Evolutionary conservation across 768 basidiomycete species (phyloP).

Genomic region (Pleurotus giganteus): DNA sequence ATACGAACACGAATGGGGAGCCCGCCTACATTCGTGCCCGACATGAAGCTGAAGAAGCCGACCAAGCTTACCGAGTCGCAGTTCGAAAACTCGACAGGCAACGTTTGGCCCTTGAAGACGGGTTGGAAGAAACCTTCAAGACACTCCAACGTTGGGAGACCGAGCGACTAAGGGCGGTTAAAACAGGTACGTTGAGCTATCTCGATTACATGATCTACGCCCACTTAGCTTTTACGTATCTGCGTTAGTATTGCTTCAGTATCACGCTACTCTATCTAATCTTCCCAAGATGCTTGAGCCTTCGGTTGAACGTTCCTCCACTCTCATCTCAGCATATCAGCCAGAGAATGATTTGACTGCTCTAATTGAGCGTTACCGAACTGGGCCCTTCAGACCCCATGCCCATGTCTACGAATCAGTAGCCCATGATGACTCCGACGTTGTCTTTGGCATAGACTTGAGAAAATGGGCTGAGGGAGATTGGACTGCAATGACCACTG

Average conservation of each 20-base stretch:
- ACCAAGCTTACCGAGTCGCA: constrained; percentile 73
- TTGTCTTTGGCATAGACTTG: constrained; percentile 89
- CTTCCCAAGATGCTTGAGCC: constrained; percentile 67
- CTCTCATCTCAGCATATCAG: constrained; percentile 79
- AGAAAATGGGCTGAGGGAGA: constrained; percentile 89
- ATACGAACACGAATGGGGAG: constrained; percentile 47
- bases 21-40: constrained; percentile 70
- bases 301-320: constrained; percentile 66
- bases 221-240: constrained; percentile 7
- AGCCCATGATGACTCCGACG: constrained; percentile 78
- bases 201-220: background rate
- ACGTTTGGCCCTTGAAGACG: constrained; percentile 82
- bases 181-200: constrained; percentile 54
- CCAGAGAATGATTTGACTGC: constrained; percentile 86
- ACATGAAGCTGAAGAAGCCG: constrained; percentile 78
- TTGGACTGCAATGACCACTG: constrained; percentile 56
- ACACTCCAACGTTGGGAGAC: constrained; percentile 81
- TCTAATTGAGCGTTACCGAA: constrained; percentile 89
- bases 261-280: constrained; percentile 75
- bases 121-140: constrained; percentile 81
- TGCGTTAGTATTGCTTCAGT: constrained; percentile 79
- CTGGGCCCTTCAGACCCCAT: constrained; percentile 86
- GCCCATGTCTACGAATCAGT: constrained; percentile 87
- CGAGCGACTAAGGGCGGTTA: constrained; percentile 80
- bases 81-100: constrained; percentile 84